A percentile compares a stretch with the other conserved stretches of the same genome.
Conservation (phyloP, 768 basidiomycete genomes). For the Termitomyces sp. region DNA sequence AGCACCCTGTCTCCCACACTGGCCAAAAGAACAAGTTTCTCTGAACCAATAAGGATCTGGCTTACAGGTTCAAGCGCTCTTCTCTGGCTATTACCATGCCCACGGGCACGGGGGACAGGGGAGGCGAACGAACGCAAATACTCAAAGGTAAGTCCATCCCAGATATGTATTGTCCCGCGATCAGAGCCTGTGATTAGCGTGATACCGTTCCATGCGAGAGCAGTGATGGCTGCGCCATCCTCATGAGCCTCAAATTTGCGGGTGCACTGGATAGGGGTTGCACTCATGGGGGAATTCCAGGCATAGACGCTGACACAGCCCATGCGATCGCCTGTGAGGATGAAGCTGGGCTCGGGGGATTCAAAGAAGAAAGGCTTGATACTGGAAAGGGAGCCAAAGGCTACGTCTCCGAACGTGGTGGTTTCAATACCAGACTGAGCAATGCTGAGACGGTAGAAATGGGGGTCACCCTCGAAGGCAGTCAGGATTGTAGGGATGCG, state of each 20-base stretch:
- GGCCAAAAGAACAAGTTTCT: slow-evolving; percentile 50
- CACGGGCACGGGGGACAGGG: slow-evolving; percentile 31
- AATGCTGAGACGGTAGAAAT: slow-evolving; percentile 47
- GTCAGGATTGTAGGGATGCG: slow-evolving; percentile 36
- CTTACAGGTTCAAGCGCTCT: slow-evolving; percentile 39
- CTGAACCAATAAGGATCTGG: slow-evolving; percentile 50
- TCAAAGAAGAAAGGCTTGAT: slow-evolving; percentile 43
- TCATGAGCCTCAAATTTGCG: slow-evolving; percentile 57
- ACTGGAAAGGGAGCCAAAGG: slow-evolving; percentile 44
- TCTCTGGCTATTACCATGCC: slow-evolving; percentile 12
- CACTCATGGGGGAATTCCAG: slow-evolving; percentile 26
- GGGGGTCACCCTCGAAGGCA: slow-evolving; percentile 41
- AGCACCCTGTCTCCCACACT: slow-evolving; percentile 56
- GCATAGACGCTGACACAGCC: slow-evolving; percentile 62
- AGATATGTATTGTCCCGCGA: slow-evolving; percentile 51
- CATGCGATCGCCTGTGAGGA: slow-evolving; percentile 59
- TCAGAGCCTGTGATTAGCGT: slow-evolving; percentile 63
- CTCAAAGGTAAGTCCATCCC: slow-evolving; percentile 61
- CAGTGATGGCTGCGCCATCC: slow-evolving; percentile 54
- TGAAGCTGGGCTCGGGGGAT: slow-evolving; percentile 33
- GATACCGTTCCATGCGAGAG: slow-evolving; percentile 54
- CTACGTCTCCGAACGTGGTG: slow-evolving; percentile 44
- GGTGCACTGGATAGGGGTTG: slow-evolving; percentile 23
- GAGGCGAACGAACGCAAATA: slow-evolving; percentile 49
- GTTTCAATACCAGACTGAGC: slow-evolving; percentile 22